A percentile compares a stretch with the other conserved stretches of the same genome.
phyloP scores from a whole-genome alignment of 2,329 filamentous ascomycete genomes.

The Pezicula rhizophila region DNA sequence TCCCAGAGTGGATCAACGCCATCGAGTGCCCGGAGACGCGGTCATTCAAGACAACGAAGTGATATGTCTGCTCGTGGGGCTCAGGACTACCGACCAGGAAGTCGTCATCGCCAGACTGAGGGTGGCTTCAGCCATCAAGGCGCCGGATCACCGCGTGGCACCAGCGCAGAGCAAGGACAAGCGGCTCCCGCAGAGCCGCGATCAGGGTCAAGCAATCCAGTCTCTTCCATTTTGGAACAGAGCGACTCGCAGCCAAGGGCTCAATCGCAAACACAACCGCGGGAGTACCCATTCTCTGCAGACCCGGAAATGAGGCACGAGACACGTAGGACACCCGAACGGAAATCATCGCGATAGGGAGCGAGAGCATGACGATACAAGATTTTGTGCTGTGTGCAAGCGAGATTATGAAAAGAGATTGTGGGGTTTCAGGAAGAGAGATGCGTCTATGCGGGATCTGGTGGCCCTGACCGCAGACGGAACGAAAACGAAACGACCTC shows the following conservation, averaged over 20 bases:
- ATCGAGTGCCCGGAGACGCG: conserved; percentile 49
- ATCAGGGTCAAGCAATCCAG: conserved; percentile 22
- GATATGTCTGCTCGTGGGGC: conserved; percentile 41
- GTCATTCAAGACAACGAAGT: conserved; percentile 60
- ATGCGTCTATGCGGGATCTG: conserved; percentile 3
- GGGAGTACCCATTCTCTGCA: conserved; percentile 15
- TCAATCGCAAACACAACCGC: conserved; percentile 11
- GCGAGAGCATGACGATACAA: conserved; percentile 5
- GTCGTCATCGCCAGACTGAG: conserved; percentile 30
- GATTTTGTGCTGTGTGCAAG: conserved; percentile 9
- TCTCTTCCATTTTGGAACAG: conserved; percentile 25
- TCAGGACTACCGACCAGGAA: conserved; percentile 30
- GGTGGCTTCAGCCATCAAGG: conserved; percentile 19
- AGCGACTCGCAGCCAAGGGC: conserved; percentile 19
- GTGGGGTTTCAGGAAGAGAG: conserved; percentile 20
- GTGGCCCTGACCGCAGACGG: conserved; percentile 2
- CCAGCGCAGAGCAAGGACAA: conserved; percentile 10
- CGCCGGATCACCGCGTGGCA: conserved; percentile 14
- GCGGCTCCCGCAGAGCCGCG: conserved; percentile 13
- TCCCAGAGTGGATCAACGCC: conserved; percentile 46
- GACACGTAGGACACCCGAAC: conserved; percentile 20
- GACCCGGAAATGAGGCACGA: conserved; percentile 24
- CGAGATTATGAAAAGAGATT: conserved; percentile 28
- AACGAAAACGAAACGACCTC: conserved; percentile 12
- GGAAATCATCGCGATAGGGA: conserved; percentile 15